Evolutionary conservation across 257 asterid genomes (phyloP), one percentile per base, ranked within the genome.

Genomic region (Marsdenia floribunda): DNA sequence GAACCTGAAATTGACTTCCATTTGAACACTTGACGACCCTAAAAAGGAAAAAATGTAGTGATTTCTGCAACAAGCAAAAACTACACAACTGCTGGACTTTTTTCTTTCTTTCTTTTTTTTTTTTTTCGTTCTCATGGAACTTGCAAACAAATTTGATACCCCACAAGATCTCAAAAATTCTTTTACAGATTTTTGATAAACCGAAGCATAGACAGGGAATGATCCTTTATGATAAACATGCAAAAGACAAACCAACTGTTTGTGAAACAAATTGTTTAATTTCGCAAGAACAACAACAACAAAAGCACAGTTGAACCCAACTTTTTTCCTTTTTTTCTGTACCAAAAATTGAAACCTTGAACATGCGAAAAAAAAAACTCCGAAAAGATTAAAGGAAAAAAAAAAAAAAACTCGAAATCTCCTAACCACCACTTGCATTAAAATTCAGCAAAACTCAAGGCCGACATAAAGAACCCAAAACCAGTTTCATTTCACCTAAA

Each of bases 271-370:
- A 61, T 33, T 38, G 70, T 21, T 38, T 19, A 7, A 38, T 38
- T 66, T 66, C 50, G 21, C 6, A 64, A 10, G 19, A 12, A 26
- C 1, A 37, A 63, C 8, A 37, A 63, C 8, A 63, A 37, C 44
- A 63, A 14, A 63, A 63, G 44, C 21, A 37, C 42, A 3, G 1
- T 3, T 24, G 35, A 69, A 19, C 38, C 42, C 24, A 12, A 52
- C 18, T 4, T 46, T 68, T 68, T 19, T 49, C 10, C 47, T 4
- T 5, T 49, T 49, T 49, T 52, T 15, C 12, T 33, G 57, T 7
- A 52, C 47, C 21, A 71, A 79, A 63, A 6, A 12, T 33, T 33
- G 65, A 76, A 52, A 29, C n/a, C 61, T 47, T 35, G 12, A 69
- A 70, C 75, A 59, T n/a, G 22, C 46, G 35, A 70, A 72, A 53